These are phyloP conservation scores for Paraleonurus japonicus DNA, from an alignment of 257 asterid species.

Conservation along the genomic window DNA sequence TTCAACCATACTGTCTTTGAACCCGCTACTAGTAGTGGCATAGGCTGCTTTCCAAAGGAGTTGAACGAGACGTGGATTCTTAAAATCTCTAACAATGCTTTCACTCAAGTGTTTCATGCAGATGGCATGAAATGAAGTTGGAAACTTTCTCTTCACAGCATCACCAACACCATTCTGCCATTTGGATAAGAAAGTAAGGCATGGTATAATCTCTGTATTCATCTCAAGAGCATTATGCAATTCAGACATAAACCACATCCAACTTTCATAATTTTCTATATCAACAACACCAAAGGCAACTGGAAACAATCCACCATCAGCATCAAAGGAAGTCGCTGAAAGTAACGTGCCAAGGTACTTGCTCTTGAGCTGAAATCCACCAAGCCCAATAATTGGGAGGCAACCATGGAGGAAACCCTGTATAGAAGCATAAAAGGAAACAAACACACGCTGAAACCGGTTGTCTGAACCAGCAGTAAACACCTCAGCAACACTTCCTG, in stretches of 20 bases:
- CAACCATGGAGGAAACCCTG: conserved; percentile 65
- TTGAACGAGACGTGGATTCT: conserved; percentile 65
- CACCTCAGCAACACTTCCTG: conserved; percentile 71
- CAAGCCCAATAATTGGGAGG: conserved; percentile 63
- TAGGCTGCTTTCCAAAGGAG: conserved; percentile 70
- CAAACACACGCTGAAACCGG: conserved; percentile 64
- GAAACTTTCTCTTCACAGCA: conserved; percentile 57
- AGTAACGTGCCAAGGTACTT: conserved; percentile 68
- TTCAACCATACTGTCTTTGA: conserved; percentile 59
- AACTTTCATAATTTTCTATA: conserved; percentile 62
- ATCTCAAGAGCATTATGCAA: conserved; percentile 55
- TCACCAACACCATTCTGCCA: conserved; percentile 56
- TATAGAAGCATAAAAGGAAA: conserved; percentile 62
- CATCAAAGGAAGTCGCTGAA: conserved; percentile 75
- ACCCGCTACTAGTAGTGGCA: conserved; percentile 46
- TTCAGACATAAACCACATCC: conserved; percentile 82
- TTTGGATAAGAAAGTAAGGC: conserved; percentile 52
- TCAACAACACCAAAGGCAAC: conserved; percentile 74
- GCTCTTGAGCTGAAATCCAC: conserved; percentile 63
- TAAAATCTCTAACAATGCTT: conserved; percentile 63
- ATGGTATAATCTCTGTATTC: conserved; percentile 48
- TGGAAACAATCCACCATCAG: conserved; percentile 70
- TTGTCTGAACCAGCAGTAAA: conserved; percentile 55
- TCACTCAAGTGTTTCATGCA: conserved; percentile 68
- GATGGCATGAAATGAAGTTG: conserved; percentile 48